Base-by-base conservation (phyloP, 768 basidiomycete species). In the Hygrocybe coccinea region DNA sequence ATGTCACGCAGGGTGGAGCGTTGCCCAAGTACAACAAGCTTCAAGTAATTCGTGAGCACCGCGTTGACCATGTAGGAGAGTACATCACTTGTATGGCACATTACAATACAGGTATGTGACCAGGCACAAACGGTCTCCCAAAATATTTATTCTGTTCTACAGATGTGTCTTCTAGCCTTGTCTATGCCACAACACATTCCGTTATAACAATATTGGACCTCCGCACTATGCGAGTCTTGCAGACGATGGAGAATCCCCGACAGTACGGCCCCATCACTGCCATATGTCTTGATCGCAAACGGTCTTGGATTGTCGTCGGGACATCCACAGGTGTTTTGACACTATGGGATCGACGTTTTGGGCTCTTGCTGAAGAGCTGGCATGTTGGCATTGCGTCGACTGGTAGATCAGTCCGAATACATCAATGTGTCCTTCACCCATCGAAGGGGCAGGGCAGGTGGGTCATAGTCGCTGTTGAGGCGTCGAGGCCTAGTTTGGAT, bases 281-380 rank as follows among this genome's bases (percentile, higher is more conserved):
- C 38, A 68, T 95, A 55, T 95, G 91, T 61, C 69, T 93, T 45
- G 94, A 95, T 66, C 82, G 84, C 34, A 90, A 87, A 64, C 83
- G 80, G 22, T 81, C 89, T 5, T 98, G 95, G 95, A 77, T 95
- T 22, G 76, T 97, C 11, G 85, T 89, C 15, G 95, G 91, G 2
- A 97, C 95, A 1, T 83, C 87, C 2, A 82, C 81, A 1, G 97
- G 95, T 5, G 82, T 87, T 12, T 72, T 98, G 11, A 85, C 89
- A 0, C 77, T 99, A 2, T 99, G 95, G 94, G 97, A 99, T 71
- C 83, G 92, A 41, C 87, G 95, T 9, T 99, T 98, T 61, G 94
- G 95, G 1, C 74, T 97, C 17, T 74, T 88, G 3, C 76, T 98
- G 59, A 89, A 89, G 67, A 90, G 85, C 57, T 97, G 95, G 95